Percentiles rank a stretch among this genome's conserved stretches.
Conservation (phyloP, 129 eudicot species). For the Centella asiatica region DNA sequence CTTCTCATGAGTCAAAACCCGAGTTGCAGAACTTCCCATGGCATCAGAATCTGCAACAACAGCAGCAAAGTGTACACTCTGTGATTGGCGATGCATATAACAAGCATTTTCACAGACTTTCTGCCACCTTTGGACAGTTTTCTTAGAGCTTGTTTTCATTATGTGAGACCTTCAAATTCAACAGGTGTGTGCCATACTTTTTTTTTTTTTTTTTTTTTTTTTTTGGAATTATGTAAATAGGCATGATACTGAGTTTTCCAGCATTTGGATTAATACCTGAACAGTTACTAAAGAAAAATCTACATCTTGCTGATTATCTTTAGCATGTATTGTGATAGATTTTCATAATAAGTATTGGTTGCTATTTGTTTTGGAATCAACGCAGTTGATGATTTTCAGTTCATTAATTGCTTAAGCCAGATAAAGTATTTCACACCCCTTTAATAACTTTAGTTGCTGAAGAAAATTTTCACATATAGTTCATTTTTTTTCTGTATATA, state of each 20-base stretch:
- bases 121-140: constrained; percentile 64
- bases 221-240: constrained; percentile 50
- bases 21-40: constrained; percentile 23
- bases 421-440: too few species aligned
- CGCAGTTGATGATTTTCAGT: too few species aligned
- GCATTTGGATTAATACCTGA: constrained; percentile 14
- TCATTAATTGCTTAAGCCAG: too few species aligned
- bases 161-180: constrained; percentile 20
- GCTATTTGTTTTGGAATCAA: not conserved
- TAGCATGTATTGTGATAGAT: constrained; percentile 16
- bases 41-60: constrained; percentile 20
- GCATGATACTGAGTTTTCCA: constrained; percentile 26
- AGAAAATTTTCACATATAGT: too few species aligned
- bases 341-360: constrained; percentile 10
- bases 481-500: too few species aligned
- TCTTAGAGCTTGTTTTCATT: constrained; percentile 22
- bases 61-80: constrained; percentile 16
- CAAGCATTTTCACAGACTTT: constrained; percentile 64
- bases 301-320: constrained; percentile 8
- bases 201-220: constrained; percentile 10
- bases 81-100: constrained; percentile 37
- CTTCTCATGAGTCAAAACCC: constrained; percentile 33
- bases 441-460: too few species aligned
- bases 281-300: constrained; percentile 12
- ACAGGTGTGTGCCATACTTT: constrained; percentile 43